Evolutionary conservation across 1,284 basidiomycete species (phyloP).

Genomic region (Apiotrichum mycotoxinovorans): DNA sequence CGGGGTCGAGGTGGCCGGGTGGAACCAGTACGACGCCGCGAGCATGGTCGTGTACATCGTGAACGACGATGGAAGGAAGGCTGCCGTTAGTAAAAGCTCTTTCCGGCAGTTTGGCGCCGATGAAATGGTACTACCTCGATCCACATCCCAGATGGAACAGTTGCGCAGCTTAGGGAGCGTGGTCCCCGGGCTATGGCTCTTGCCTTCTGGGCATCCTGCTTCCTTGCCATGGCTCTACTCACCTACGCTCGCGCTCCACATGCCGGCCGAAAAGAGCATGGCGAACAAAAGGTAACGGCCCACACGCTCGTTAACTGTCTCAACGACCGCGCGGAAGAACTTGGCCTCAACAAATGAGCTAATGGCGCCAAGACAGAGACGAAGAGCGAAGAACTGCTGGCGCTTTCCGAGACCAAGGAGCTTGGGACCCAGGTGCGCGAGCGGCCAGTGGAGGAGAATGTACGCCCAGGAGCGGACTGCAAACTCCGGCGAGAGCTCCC

Average conservation of each 20-base stretch:
- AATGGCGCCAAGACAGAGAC: conserved; percentile 71
- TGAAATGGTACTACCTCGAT: background rate
- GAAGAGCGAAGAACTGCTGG: conserved; percentile 72
- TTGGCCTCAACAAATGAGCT: conserved; percentile 76
- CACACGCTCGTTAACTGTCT: conserved; percentile 79
- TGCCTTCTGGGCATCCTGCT: too few relatives aligned
- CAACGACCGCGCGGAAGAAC: conserved; percentile 76
- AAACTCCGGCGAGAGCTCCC: conserved; percentile 90
- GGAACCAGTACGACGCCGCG: conserved; percentile 72
- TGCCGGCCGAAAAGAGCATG: conserved; percentile 78
- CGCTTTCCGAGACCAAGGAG: conserved; percentile 49
- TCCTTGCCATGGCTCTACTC: too few relatives aligned
- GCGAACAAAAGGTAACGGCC: conserved; percentile 88
- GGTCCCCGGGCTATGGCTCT: too few relatives aligned
- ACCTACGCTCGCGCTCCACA: conserved; percentile 88
- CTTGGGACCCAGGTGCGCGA: conserved; percentile 43
- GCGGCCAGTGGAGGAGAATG: conserved; percentile 64
- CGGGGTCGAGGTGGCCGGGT: conserved; percentile 60
- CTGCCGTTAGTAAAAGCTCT: conserved; percentile 52
- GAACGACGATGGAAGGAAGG: conserved; percentile 90
- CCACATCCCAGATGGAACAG: too few relatives aligned
- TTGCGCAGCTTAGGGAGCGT: too few relatives aligned
- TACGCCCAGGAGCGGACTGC: conserved; percentile 94
- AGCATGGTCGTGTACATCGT: conserved; percentile 86
- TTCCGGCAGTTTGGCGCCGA: background rate